A percentile compares a stretch with the other conserved stretches of the same genome.
Conservation (phyloP, 106 monocot species). For the Alisma plantagoaquatica region DNA sequence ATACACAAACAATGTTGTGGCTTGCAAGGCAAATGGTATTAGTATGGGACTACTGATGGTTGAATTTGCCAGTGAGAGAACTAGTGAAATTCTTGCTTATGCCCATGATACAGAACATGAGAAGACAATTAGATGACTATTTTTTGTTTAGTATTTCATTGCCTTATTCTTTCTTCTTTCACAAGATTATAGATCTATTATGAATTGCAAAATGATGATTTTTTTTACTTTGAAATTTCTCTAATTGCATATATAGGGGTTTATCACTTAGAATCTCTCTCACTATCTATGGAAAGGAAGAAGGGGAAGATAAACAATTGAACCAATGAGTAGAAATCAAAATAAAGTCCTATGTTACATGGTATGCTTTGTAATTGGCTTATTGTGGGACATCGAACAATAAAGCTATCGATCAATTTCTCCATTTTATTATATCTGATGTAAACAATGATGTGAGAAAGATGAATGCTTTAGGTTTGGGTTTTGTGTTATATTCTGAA, state of each 20-base stretch:
- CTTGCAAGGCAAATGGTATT: constrained; percentile 98
- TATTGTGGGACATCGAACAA: constrained; percentile 97
- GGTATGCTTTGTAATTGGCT: constrained; percentile 89
- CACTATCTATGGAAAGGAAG: constrained; percentile 97
- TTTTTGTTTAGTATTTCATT: neutral
- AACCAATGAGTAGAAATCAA: constrained; percentile 95
- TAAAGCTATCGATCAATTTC: constrained; percentile 95
- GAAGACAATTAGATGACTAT: constrained; percentile 80
- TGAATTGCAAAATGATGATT: no score
- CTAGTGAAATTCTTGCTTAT: constrained; percentile 95
- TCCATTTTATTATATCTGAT: constrained; percentile 98
- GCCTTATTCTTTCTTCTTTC: no score
- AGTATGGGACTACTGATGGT: constrained; percentile 98
- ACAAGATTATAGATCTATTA: no score
- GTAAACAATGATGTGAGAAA: constrained; percentile 98
- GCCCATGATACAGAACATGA: constrained; percentile 99
- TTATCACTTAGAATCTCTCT: constrained; percentile 82
- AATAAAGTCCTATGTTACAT: constrained; percentile 97
- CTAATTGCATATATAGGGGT: constrained; percentile 29
- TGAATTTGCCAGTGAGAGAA: constrained; percentile 85
- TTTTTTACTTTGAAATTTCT: no score
- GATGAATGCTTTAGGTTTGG: constrained; percentile 91
- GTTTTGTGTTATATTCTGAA: constrained; percentile 88
- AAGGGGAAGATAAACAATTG: constrained; percentile 91
- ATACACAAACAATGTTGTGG: constrained; percentile 83